Conservation (phyloP, 495 filamentous ascomycete species). For the Aspergillus olivimuriae region DNA sequence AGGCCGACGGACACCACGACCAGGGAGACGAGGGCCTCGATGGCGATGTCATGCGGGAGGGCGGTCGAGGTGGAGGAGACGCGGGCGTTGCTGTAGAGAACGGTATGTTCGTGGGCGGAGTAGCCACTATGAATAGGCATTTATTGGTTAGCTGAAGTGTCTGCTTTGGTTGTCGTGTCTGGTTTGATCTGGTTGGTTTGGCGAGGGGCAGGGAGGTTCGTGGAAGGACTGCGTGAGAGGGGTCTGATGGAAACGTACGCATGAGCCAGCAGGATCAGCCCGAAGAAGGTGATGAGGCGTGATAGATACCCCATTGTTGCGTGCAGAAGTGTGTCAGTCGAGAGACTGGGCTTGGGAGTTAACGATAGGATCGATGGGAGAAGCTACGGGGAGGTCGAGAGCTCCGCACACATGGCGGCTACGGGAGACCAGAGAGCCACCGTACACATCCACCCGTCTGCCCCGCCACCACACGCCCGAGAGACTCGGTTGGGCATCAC, state of each 20-base stretch:
- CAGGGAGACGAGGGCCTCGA: slow-evolving; percentile 58
- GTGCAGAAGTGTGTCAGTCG: not conserved
- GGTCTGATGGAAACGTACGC: slow-evolving; percentile 49
- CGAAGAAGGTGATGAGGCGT: slow-evolving; percentile 55
- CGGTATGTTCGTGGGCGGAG: slow-evolving; percentile 78
- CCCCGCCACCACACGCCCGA: not conserved
- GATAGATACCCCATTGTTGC: slow-evolving; percentile 59
- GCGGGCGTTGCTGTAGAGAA: slow-evolving; percentile 53
- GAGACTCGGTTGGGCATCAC: slow-evolving; percentile 4
- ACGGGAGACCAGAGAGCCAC: not conserved
- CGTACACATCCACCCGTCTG: not conserved
- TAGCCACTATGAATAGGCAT: slow-evolving; percentile 53
- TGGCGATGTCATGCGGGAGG: slow-evolving; percentile 65
- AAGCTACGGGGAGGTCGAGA: not conserved
- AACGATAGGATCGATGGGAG: not conserved
- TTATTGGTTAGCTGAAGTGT: slow-evolving; percentile 1
- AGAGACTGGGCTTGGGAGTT: not conserved
- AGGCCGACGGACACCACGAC: slow-evolving; percentile 63
- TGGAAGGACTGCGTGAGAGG: not conserved
- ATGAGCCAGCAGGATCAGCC: slow-evolving; percentile 62
- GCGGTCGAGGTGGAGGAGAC: slow-evolving; percentile 42
- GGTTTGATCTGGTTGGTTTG: not conserved
- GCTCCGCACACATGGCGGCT: not conserved
- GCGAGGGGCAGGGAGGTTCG: not conserved
- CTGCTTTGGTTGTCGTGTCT: not conserved